Percentiles rank a stretch among this genome's conserved stretches.
Evolutionary conservation across 164 flowering plant genomes (phyloP).

Genomic region (Berberis thunbergii): DNA sequence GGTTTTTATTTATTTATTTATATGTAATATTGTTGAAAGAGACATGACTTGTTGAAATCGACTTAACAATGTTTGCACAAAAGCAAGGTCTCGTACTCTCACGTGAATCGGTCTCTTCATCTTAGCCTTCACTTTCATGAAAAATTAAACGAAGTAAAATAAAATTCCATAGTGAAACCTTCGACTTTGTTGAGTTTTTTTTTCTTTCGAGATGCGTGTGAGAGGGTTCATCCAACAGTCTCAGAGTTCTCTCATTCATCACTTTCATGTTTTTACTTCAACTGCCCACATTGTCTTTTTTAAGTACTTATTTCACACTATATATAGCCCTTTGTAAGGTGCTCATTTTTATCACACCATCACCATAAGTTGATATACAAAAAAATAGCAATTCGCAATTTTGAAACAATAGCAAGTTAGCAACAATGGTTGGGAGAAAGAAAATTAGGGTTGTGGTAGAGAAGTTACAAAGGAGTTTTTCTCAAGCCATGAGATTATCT

Average conservation of each 20-base stretch:
- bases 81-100: background rate
- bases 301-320: background rate
- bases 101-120: constrained; percentile 1
- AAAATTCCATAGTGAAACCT: no score
- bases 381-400: background rate
- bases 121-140: background rate
- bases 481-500: background rate
- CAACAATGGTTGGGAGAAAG: constrained; percentile 3
- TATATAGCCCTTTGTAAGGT: background rate
- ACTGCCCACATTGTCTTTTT: background rate
- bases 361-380: background rate
- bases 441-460: constrained; percentile 6
- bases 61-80: background rate
- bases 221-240: no score
- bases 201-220: no score
- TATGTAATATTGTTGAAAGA: background rate
- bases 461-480: constrained; percentile 6
- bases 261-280: no score
- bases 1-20: no score
- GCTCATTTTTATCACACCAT: background rate
- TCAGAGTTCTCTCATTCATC: no score
- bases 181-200: no score
- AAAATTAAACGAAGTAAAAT: no score
- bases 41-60: background rate
- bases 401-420: background rate